Base-by-base conservation (phyloP, 371 early-diverging fungal genomes). In the Smittium mucronatum region DNA sequence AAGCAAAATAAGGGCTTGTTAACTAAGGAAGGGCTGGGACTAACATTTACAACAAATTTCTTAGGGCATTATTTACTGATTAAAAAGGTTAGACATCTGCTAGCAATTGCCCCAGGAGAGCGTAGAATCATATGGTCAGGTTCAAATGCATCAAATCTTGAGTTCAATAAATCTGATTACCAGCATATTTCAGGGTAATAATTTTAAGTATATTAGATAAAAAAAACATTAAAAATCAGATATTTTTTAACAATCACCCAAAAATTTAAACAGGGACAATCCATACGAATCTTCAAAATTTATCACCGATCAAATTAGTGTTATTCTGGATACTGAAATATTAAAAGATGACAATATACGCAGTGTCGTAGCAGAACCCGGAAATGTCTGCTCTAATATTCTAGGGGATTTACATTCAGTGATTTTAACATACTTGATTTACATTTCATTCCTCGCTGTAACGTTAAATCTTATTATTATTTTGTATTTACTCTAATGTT, bases 41-140 rank as follows among this genome's bases (percentile, higher is more conserved):
- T 79, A 69, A 84, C 86, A 16, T 89, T 94, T 81, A 87, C 88
- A 28, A 85, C 88, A 58, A 94, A 94, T 75, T 86, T 91, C 5
- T 89, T 93, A 77, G 94, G 94, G 2, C 94, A 94, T 70, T 94
- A 91, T 72, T 70, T 93, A 15, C 85, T 94, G 28, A 81, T 86
- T 36, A 82, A 82, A 67, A 85, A 85, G 64, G 73, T 92, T 8
- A 80, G 83, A 72, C 70, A 72, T 0, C 70, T 81, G 31, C 33
- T 90, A 70, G 64, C 71, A n/a, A 33, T 34, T 28, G 73, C 74
- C 1, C 76, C 85, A 0, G 82, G 77, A 15, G 83, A 78, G 8
- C 83, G 83, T n/a, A 82, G 90, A n/a, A 81, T 93, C 2, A 81
- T 93, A 21, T 93, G 92, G 92, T 88, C 90, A 2, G 84, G 89